Evolutionary conservation across 179 eudicot species (phyloP), one percentile per base, ranked within the genome.

Genomic region (Heliamphora pulchella): DNA sequence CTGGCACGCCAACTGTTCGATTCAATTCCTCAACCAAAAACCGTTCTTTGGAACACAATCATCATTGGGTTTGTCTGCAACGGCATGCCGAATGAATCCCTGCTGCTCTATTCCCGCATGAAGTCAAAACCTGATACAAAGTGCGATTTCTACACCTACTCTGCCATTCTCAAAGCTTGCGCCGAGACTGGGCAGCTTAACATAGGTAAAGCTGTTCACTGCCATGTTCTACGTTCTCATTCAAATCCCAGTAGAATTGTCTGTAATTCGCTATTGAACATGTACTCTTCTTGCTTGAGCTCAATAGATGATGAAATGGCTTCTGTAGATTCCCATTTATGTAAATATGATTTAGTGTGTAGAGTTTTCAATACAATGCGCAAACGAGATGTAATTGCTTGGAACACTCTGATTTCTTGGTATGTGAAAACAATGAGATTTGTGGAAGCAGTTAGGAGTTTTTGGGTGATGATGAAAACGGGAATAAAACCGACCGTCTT

Each of bases 1-100:
- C 66, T 90, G 76, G 93, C 93, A 15, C 90, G 86, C 86, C 90
- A 87, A 20, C 53, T 90, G 87, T 88, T 90, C 86, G 93, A 90
- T 71, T 67, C 80, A 84, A 81, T 88, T 88, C 90, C 90, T 51
- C 78, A 67, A 17, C 91, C 91, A 79, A 88, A 61, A n/a, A 88
- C 93, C 54, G 91, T 90, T 2, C 79, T 90, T 20, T 90, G 89
- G 87, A 90, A 90, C 84, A 87, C 93, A 2, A 88, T 90, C 0
- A 84, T 90, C 13, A 90, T 88, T 82, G 93, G 93, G 53, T 84
- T 86, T 77, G 83, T 90, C 53, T 88, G 91, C 80, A 90, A 90
- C 57, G 84, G 84, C 15, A 75, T 87, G 71, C 83, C 91, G 46
- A 66, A 66, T 9, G 87, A 90, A 5, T 90, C 91, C 5, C 78